Evolutionary conservation across 2,329 filamentous ascomycete genomes (phyloP).

Genomic region (Penicillium crustosum): DNA sequence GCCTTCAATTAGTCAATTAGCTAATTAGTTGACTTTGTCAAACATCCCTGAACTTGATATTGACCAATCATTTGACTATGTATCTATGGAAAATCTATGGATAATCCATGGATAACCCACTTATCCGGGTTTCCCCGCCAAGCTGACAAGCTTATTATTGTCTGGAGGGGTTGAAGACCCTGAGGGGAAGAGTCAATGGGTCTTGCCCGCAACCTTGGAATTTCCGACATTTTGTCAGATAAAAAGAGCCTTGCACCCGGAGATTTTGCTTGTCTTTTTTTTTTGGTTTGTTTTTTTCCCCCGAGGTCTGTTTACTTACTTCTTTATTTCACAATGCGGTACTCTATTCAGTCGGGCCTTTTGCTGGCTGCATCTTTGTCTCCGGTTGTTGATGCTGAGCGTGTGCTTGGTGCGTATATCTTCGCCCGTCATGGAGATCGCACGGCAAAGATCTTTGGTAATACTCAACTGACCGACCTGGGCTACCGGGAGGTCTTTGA

Average conservation of each 20-base stretch:
- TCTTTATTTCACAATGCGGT: constrained; percentile 25
- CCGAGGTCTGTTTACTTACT: background rate
- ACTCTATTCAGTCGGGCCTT: constrained; percentile 26
- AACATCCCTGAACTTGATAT: background rate
- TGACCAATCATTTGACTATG: background rate
- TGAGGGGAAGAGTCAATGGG: background rate
- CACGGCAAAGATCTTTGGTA: constrained; percentile 71
- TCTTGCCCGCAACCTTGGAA: constrained; percentile 4
- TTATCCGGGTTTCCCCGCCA: background rate
- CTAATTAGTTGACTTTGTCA: constrained; percentile 12
- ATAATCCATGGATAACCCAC: background rate
- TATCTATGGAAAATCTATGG: too few relatives aligned
- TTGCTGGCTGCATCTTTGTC: constrained; percentile 27
- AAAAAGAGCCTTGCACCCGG: background rate
- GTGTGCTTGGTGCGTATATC: constrained; percentile 77
- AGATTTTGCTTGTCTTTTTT: background rate
- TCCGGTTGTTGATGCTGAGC: constrained; percentile 54
- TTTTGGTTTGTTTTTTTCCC: background rate
- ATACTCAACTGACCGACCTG: constrained; percentile 72
- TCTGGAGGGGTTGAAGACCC: background rate
- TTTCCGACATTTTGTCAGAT: constrained; percentile 6
- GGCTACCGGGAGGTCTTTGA: constrained; percentile 74
- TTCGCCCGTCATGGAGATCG: constrained; percentile 90
- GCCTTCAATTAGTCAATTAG: constrained; percentile 15
- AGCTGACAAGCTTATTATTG: background rate